These are phyloP conservation scores for Aspergillus egyptiacus DNA, from an alignment of 495 filamentous ascomycete genomes.

Conservation along the genomic window DNA sequence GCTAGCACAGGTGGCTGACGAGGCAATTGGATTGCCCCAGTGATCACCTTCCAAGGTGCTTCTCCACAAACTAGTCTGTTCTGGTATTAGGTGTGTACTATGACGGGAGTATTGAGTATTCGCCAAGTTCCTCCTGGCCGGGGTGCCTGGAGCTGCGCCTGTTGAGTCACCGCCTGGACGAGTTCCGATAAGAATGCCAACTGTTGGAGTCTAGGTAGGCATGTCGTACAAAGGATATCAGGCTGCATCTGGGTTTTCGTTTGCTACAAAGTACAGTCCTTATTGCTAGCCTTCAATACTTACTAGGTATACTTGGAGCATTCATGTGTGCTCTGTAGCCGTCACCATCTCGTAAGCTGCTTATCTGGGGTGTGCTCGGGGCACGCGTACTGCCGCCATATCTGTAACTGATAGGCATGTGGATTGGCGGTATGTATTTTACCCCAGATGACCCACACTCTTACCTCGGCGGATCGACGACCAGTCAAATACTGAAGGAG, in stretches of 20 bases:
- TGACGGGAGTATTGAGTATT: neutral
- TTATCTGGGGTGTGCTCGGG: slow-evolving; percentile 3
- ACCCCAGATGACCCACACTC: slow-evolving; percentile 19
- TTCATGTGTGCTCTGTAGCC: neutral
- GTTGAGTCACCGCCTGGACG: slow-evolving; percentile 15
- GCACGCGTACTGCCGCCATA: slow-evolving; percentile 8
- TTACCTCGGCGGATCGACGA: slow-evolving; percentile 28
- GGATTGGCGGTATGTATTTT: slow-evolving; percentile 10
- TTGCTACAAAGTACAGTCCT: no score
- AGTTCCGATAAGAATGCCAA: neutral
- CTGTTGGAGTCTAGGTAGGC: neutral
- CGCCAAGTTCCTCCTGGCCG: neutral
- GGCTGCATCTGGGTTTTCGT: neutral
- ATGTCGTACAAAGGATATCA: neutral
- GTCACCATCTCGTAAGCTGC: slow-evolving; percentile 2
- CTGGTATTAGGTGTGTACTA: no score
- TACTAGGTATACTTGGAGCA: no score
- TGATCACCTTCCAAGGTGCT: neutral
- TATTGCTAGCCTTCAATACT: no score
- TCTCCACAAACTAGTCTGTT: slow-evolving; percentile 5
- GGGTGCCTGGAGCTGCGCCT: slow-evolving; percentile 5
- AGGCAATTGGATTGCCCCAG: no score
- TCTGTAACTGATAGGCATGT: slow-evolving; percentile 7
- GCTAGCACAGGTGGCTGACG: no score
- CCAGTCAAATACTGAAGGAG: no score